phyloP scores from a whole-genome alignment of 441 rosid genomes.

The Dalechampia spathulata region DNA sequence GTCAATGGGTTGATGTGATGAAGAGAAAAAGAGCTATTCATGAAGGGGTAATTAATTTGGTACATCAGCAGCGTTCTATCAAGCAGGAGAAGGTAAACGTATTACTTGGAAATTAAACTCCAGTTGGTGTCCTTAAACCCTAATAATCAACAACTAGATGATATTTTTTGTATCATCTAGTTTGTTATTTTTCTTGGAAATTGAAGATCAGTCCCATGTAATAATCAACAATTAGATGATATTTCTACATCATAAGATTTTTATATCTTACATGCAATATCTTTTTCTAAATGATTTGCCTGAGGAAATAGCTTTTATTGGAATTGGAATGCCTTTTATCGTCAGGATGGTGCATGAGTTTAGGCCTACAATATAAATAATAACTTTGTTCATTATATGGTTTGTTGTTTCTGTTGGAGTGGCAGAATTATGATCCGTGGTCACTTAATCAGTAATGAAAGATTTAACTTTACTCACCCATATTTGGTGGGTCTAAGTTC shows the following conservation, averaged over 20 bases:
- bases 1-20: slow-evolving; percentile 92
- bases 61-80: slow-evolving; percentile 48
- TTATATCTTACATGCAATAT: not conserved
- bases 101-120: slow-evolving; percentile 1
- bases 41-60: slow-evolving; percentile 60
- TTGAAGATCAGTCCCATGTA: not conserved
- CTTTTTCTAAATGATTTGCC: not conserved
- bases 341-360: not conserved
- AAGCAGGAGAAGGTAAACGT: slow-evolving; percentile 53
- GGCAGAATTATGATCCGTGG: not conserved
- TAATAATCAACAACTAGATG: not conserved
- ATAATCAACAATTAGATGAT: not conserved
- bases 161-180: not conserved
- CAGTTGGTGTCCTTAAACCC: not conserved
- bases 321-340: not conserved
- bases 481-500: not conserved
- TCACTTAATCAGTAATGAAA: not conserved
- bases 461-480: not conserved
- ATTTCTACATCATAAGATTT: not conserved
- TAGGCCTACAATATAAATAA: not conserved
- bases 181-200: too few relatives aligned
- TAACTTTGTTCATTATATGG: not conserved
- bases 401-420: not conserved
- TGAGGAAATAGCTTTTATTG: not conserved
- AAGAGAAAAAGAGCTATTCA: slow-evolving; percentile 83